Evolutionary conservation across 768 basidiomycete genomes (phyloP), one percentile per base, ranked within the genome.

Genomic region (Sistotremastrum niveocremeum): DNA sequence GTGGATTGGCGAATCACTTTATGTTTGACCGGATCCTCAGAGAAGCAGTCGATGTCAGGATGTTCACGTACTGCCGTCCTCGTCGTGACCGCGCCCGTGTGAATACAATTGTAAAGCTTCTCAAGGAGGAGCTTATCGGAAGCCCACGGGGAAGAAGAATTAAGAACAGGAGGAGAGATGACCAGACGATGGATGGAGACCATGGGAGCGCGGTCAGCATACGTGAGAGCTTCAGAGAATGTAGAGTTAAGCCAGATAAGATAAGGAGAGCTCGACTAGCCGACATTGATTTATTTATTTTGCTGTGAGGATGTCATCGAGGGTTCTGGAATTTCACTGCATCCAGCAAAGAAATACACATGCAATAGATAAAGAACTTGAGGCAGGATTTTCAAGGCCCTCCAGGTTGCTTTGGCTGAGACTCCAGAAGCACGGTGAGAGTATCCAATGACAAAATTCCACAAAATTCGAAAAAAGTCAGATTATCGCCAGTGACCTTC

Each of bases 81-180:
- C 3, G 84, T 90, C 6, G 80, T 83, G 45, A 91, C 76, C 4
- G 84, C 89, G 9, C 84, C 82, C 0, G 84, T 90, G 53, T 72
- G 66, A 0, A 73, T 70, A 4, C 70, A 81, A 41, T 73, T 66
- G 60, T 82, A 86, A 40, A 93, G 66, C 32, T 67, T 74, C 28
- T 66, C 62, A 11, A 90, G 71, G 49, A 90, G 80, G 8, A 66
- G 56, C 33, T 70, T 62, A 54, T 79, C 73, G 4, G 83, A 83
- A 1, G 86, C 83, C 85, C 85, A 90, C 7, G 79, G 77, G 52
- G 81, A 87, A 11, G 88, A 79, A 1, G 82, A 72, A 58, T 90
- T 90, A 52, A 89, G 65, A 38, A 90, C 62, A 6, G 83, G 70
- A 7, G 85, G 83, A 6, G 67, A 54, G 44, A 86, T 62, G 42